These are phyloP conservation scores for Trichosanthes cucumerina DNA, from an alignment of 306 rosid genomes.

Conservation along the genomic window DNA sequence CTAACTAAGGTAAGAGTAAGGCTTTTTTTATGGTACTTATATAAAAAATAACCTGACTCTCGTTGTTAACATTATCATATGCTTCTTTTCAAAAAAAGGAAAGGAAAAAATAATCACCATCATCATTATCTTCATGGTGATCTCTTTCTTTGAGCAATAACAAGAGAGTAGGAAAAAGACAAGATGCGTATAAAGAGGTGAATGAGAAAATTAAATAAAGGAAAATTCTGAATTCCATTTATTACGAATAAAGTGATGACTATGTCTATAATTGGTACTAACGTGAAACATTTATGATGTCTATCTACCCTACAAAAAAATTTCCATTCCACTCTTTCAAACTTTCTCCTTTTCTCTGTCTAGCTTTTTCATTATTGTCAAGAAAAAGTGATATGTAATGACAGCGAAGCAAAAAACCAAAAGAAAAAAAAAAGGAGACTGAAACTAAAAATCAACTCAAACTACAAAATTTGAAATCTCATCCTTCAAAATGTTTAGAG, in stretches of 20 bases:
- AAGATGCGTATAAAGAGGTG: neutral
- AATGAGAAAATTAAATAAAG: neutral
- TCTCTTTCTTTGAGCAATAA: neutral
- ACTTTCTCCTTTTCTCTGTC: neutral
- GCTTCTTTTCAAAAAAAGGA: neutral
- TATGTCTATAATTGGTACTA: neutral
- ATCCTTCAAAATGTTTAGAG: neutral
- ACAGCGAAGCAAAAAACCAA: neutral
- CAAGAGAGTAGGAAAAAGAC: neutral
- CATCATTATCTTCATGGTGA: neutral
- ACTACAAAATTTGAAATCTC: neutral
- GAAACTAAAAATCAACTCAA: neutral
- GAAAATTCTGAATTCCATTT: neutral
- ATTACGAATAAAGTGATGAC: neutral
- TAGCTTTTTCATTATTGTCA: neutral
- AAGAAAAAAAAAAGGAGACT: neutral
- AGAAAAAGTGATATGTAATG: neutral
- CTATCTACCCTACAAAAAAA: neutral
- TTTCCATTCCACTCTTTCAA: neutral
- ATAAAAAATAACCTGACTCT: no score
- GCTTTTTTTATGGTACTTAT: no score
- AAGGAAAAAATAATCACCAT: neutral
- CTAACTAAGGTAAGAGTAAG: no score
- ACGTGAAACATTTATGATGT: slow-evolving; percentile 2
- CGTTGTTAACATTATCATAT: neutral